Conservation (phyloP, 805 yeast genomes). For the Aciculoconidium aculeatum region DNA sequence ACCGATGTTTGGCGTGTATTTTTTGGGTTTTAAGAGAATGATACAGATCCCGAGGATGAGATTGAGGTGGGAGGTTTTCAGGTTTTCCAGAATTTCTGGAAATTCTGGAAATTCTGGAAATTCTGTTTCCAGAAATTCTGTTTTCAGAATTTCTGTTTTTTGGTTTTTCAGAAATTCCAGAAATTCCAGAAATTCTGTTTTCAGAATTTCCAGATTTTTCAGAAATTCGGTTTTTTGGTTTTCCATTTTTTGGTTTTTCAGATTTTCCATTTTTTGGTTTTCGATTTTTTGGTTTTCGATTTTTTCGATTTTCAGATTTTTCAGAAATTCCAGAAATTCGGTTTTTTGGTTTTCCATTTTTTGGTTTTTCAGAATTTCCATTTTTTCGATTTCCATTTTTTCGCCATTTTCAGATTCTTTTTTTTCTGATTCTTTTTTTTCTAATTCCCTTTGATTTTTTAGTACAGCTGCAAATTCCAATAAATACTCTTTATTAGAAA, state of each 20-base stretch:
- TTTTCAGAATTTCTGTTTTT: neutral
- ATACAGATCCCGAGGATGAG: conserved; percentile 1
- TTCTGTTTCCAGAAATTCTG: neutral
- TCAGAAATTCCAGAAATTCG: conserved; percentile 1
- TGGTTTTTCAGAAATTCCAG: neutral
- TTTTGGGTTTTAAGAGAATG: conserved; percentile 4
- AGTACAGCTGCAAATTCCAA: too few relatives aligned
- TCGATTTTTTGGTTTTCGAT: neutral
- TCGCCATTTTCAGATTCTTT: neutral
- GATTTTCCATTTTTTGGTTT: neutral
- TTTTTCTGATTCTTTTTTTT: conserved; percentile 4
- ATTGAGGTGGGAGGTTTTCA: neutral
- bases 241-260: conserved; percentile 1
- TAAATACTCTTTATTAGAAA: conserved; percentile 18
- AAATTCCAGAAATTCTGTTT: neutral
- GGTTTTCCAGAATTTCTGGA: neutral
- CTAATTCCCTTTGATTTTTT: too few relatives aligned
- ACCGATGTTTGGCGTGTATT: conserved; percentile 18
- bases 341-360: neutral
- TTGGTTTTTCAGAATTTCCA: too few relatives aligned
- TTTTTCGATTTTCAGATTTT: neutral
- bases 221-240: neutral
- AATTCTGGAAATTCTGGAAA: neutral
- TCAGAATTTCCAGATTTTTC: neutral
- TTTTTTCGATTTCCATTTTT: neutral